Conservation (phyloP, 768 basidiomycete genomes). For the Suillus discolor region DNA sequence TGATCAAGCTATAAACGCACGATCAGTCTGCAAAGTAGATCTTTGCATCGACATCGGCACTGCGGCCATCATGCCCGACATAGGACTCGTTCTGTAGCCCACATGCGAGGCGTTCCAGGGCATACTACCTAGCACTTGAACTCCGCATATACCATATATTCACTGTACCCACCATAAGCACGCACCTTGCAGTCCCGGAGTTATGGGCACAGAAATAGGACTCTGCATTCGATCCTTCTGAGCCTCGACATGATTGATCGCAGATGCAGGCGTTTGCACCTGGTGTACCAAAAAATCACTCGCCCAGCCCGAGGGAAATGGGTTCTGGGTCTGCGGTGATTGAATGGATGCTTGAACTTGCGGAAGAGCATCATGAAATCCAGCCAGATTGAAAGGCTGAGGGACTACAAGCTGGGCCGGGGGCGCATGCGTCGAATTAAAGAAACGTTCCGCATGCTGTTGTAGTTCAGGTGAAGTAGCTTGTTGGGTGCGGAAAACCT, state of each 20-base stretch:
- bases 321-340: constrained; percentile 22
- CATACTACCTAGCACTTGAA: constrained; percentile 32
- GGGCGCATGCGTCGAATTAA: constrained; percentile 38
- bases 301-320: constrained; percentile 54
- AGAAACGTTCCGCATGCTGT: constrained; percentile 75
- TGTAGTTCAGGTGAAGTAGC: constrained; percentile 43
- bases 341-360: constrained; percentile 14
- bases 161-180: constrained; percentile 1
- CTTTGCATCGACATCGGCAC: constrained; percentile 24
- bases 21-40: constrained; percentile 38
- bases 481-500: constrained; percentile 66
- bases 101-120: constrained; percentile 44
- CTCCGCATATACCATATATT: constrained; percentile 4
- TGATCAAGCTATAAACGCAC: constrained; percentile 35
- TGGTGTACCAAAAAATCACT: constrained; percentile 51
- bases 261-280: constrained; percentile 9
- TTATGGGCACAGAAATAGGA: background rate
- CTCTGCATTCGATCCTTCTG: constrained; percentile 17
- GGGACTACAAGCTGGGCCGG: constrained; percentile 38
- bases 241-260: constrained; percentile 14
- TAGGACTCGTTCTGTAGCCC: constrained; percentile 41
- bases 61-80: constrained; percentile 33
- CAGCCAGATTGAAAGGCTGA: constrained; percentile 59
- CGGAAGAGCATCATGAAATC: constrained; percentile 31
- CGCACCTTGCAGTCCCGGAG: constrained; percentile 21